phyloP scores from a whole-genome alignment of 345 rosid species.

The Abelmoschus esculentus region DNA sequence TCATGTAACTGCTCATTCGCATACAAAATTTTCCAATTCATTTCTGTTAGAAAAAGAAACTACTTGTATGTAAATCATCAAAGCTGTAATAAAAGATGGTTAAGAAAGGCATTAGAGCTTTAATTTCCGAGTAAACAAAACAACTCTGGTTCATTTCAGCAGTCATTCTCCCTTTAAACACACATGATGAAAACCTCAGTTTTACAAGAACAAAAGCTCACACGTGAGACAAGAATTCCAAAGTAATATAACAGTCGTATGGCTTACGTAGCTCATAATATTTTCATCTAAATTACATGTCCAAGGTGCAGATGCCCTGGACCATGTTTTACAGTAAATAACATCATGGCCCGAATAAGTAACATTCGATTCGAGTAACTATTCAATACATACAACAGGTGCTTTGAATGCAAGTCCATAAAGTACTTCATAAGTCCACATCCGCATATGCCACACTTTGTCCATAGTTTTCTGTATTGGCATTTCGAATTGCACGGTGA shows the following conservation, averaged over 20 bases:
- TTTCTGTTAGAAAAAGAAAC: too few relatives aligned
- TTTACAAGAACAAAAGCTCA: too few relatives aligned
- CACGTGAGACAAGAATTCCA: background rate
- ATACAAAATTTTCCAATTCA: background rate
- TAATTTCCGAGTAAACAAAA: too few relatives aligned
- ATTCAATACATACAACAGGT: slow-evolving; percentile 15
- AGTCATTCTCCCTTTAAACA: too few relatives aligned
- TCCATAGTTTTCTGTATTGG: slow-evolving; percentile 20
- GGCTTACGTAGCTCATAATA: background rate
- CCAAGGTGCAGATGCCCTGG: background rate
- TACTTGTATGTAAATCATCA: background rate
- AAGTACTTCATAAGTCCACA: slow-evolving; percentile 7
- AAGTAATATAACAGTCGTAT: background rate
- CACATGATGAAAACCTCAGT: too few relatives aligned
- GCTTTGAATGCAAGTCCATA: background rate
- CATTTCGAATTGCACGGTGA: slow-evolving; percentile 33
- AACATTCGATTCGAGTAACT: slow-evolving; percentile 5
- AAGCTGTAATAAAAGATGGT: background rate
- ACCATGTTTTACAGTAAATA: slow-evolving; percentile 5
- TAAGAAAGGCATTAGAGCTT: background rate
- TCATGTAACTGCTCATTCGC: background rate
- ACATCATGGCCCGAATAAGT: slow-evolving; percentile 10
- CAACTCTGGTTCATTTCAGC: too few relatives aligned
- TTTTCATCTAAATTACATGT: slow-evolving; percentile 8
- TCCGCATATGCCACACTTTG: background rate